Percentiles rank a stretch among this genome's conserved stretches.
phyloP scores from a whole-genome alignment of 345 rosid genomes.

The Psidium friedrichsthalianum region DNA sequence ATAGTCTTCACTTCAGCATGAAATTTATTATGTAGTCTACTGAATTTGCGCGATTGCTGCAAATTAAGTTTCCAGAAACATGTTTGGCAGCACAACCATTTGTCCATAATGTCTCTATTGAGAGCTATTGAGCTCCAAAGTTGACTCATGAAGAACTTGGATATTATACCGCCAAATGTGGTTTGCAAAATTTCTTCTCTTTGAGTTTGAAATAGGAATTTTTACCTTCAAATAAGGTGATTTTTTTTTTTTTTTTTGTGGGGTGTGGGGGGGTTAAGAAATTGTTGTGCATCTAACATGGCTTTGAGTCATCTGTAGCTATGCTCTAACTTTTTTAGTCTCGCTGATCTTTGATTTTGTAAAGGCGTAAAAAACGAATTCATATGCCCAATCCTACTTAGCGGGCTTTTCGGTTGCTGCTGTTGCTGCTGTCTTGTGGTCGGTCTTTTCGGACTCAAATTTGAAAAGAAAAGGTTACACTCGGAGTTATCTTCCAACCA shows the following conservation, averaged over 20 bases:
- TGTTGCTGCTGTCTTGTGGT: no score
- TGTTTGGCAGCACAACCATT: accelerated
- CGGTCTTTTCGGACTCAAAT: background rate
- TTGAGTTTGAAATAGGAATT: background rate
- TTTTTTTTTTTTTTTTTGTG: background rate
- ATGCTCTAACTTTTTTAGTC: no score
- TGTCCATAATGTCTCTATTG: accelerated
- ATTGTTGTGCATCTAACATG: background rate
- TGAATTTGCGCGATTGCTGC: background rate
- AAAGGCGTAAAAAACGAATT: no score
- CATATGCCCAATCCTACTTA: no score
- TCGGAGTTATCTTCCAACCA: no score
- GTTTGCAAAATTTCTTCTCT: background rate
- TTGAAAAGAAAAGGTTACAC: no score
- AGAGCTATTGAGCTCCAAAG: background rate
- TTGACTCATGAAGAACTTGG: background rate
- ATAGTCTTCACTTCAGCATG: background rate
- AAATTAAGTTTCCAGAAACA: background rate
- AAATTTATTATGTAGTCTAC: background rate
- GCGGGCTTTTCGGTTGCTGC: no score
- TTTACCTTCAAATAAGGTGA: background rate
- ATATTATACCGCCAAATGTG: background rate
- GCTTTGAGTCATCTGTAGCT: no score
- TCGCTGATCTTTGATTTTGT: no score
- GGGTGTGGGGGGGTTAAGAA: background rate